Evolutionary conservation across 257 asterid species (phyloP).

Genomic region (Lycium barbarum): DNA sequence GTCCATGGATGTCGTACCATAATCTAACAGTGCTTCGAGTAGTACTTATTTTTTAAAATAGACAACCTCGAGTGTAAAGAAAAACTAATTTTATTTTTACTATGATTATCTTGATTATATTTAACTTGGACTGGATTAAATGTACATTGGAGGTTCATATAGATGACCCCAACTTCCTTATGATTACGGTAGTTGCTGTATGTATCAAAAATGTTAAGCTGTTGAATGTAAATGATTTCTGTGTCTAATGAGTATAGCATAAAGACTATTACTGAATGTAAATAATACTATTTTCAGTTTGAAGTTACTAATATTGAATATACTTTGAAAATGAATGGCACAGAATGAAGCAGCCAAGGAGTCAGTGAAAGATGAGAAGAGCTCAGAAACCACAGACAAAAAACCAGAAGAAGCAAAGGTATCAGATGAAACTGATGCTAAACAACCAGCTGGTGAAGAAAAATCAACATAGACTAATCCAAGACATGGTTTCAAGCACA

Average conservation of each 20-base stretch:
- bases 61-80: too few relatives aligned
- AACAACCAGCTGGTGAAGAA: conserved; percentile 11
- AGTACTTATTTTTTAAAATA: too few relatives aligned
- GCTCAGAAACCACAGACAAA: conserved; percentile 25
- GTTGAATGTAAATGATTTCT: background rate
- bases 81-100: too few relatives aligned
- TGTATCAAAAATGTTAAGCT: too few relatives aligned
- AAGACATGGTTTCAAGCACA: background rate
- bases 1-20: too few relatives aligned
- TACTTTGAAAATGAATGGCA: conserved; percentile 25
- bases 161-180: too few relatives aligned
- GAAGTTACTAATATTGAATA: background rate
- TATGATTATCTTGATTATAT: too few relatives aligned
- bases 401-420: conserved; percentile 36
- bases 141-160: too few relatives aligned
- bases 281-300: background rate
- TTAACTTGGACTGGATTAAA: too few relatives aligned
- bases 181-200: too few relatives aligned
- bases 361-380: conserved; percentile 35
- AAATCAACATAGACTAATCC: background rate
- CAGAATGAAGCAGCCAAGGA: conserved; percentile 34
- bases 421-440: background rate
- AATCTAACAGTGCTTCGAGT: too few relatives aligned
- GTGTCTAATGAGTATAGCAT: background rate
- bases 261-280: background rate